A percentile compares a stretch with the other conserved stretches of the same genome.
Conservation (phyloP, 345 rosid genomes). For the Acer campestre region DNA sequence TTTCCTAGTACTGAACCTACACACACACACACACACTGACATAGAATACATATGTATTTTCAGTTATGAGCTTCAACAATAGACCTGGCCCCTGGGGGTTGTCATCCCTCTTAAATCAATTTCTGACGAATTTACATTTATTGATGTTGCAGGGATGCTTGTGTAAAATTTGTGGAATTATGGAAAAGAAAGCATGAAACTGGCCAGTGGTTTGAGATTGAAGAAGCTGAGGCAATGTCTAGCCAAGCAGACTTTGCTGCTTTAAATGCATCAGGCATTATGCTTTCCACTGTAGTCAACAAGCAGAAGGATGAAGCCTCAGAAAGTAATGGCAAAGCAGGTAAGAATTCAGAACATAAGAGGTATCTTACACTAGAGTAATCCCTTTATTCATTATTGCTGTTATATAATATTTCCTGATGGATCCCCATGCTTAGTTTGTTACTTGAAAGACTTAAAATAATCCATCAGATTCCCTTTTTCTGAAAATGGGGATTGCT, state of each 20-base stretch:
- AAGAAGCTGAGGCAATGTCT: constrained; percentile 67
- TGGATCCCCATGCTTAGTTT: background rate
- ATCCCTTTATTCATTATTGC: background rate
- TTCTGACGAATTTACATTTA: constrained; percentile 15
- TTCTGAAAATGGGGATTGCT: background rate
- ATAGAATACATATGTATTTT: background rate
- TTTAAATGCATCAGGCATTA: constrained; percentile 64
- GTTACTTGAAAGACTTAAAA: background rate
- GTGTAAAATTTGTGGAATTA: constrained; percentile 66
- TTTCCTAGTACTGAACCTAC: constrained; percentile 5
- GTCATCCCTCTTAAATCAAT: constrained; percentile 11
- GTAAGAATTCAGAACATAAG: constrained; percentile 28
- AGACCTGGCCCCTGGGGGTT: background rate
- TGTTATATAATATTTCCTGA: background rate
- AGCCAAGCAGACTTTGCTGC: constrained; percentile 56
- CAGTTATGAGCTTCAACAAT: background rate
- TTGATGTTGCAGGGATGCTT: constrained; percentile 78
- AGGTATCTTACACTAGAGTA: background rate
- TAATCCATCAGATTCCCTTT: background rate
- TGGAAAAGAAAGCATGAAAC: constrained; percentile 97
- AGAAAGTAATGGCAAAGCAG: constrained; percentile 54
- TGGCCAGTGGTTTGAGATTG: constrained; percentile 93
- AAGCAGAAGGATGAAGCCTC: constrained; percentile 53
- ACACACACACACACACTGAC: background rate
- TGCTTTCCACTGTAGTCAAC: constrained; percentile 55